Evolutionary conservation across 2,329 filamentous ascomycete genomes (phyloP).

Genomic region (Cordyceps pruinosa): DNA sequence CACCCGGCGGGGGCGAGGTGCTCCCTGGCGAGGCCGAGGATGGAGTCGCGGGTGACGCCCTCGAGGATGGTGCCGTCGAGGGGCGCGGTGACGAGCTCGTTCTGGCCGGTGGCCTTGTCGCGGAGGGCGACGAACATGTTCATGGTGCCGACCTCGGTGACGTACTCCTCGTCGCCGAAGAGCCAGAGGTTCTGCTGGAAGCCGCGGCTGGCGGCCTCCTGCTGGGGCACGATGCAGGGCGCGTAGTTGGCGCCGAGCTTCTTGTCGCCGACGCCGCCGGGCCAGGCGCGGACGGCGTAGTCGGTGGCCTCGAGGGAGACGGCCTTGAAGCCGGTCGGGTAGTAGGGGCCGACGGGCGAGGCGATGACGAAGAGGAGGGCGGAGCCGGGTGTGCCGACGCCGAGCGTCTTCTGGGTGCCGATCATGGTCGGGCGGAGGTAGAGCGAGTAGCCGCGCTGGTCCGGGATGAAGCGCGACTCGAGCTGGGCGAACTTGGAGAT

Average conservation of each 20-base stretch:
- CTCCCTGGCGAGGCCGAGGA: slow-evolving; percentile 80
- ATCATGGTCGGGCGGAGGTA: slow-evolving; percentile 97
- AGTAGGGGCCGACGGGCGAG: slow-evolving; percentile 94
- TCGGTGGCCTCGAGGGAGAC: slow-evolving; percentile 91
- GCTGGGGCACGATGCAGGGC: slow-evolving; percentile 95
- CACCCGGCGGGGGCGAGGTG: slow-evolving; percentile 78
- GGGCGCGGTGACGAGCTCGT: slow-evolving; percentile 89
- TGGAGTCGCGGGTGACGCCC: slow-evolving; percentile 87
- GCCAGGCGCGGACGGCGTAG: slow-evolving; percentile 96
- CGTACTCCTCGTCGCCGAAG: slow-evolving; percentile 89
- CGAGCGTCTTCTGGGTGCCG: slow-evolving; percentile 89
- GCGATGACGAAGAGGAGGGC: slow-evolving; percentile 93
- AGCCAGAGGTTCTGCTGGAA: slow-evolving; percentile 99
- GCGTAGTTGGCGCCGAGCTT: slow-evolving; percentile 99
- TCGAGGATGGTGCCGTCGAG: slow-evolving; percentile 95
- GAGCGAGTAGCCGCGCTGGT: slow-evolving; percentile 80
- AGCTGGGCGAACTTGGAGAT: slow-evolving; percentile 73
- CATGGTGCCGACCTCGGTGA: slow-evolving; percentile 98
- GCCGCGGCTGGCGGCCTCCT: slow-evolving; percentile 81
- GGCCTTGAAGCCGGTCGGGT: slow-evolving; percentile 97
- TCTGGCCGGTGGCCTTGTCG: slow-evolving; percentile 81
- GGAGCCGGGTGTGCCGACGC: slow-evolving; percentile 84
- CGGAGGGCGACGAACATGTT: slow-evolving; percentile 88
- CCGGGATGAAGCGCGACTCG: slow-evolving; percentile 85
- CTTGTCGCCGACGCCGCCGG: slow-evolving; percentile 94